Evolutionary conservation across 768 basidiomycete genomes (phyloP), one percentile per base, ranked within the genome.

Genomic region (Hydnomerulius pinastri): DNA sequence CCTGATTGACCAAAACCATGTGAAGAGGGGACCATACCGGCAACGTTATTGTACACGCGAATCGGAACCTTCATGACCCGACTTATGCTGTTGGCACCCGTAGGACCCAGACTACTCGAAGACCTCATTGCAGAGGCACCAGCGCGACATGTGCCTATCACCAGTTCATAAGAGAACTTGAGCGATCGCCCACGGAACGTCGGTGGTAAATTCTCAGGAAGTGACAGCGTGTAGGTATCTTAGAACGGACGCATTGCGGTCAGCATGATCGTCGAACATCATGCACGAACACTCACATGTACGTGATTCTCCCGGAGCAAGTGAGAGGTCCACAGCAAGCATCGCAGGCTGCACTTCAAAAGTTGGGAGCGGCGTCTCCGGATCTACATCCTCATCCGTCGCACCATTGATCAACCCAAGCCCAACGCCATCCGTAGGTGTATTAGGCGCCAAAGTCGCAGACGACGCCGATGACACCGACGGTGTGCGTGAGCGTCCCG

Each of bases 21-120:
- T 45, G 9, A 20, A 32, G 21, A 9, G 27, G 12, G 50, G 29
- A 7, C 24, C 84, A 43, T 57, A 93, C 94, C 82, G 39, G 81
- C 73, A 50, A 97, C 90, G 56, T 94, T 76, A 50, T 92, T 94
- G 71, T 97, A 98, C 5, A 98, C 76, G 20, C 93, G 74, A 38
- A 99, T 86, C 0, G 96, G 96, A 1, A 98, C 87, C 43, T 88
- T 90, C 87, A 96, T 91, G 3, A 94, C 80, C 28, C 84, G 73
- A 67, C 90, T 88, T 48, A 76, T 74, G 59, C 81, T 82, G 55
- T 75, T 79, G 29, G 68, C 73, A 37, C 73, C 74, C 11, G 66
- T 62, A 21, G 68, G 54, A 15, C 75, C 65, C 8, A 60, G 43
- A 41, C 69, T 61, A 50, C 70, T 59, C 43, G 68, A 60, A 30